phyloP scores from a whole-genome alignment of 805 yeast species.

The Cyberlindnera nakhonratchasimensis region DNA sequence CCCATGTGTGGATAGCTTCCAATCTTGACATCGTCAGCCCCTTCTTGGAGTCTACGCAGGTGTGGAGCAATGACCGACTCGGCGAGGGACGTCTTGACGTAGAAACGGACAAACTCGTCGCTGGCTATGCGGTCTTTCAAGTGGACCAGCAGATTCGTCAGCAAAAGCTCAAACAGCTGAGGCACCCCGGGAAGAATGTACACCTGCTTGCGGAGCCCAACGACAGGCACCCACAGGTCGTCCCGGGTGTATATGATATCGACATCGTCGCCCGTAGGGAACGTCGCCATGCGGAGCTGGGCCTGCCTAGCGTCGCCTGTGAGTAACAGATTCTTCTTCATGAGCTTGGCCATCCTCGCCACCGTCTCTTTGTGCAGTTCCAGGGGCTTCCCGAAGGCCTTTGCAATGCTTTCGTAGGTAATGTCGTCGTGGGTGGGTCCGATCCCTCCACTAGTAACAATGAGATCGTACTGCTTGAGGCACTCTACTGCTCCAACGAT shows the following conservation, averaged over 20 bases:
- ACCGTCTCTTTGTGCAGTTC: conserved; percentile 55
- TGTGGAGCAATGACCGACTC: conserved; percentile 72
- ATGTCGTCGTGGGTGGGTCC: conserved; percentile 93
- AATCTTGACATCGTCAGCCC: conserved; percentile 50
- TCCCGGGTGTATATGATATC: conserved; percentile 46
- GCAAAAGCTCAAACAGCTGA: conserved; percentile 55
- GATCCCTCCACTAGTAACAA: conserved; percentile 44
- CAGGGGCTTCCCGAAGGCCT: conserved; percentile 51
- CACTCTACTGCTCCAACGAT: conserved; percentile 50
- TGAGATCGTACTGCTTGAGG: conserved; percentile 57
- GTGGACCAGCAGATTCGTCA: conserved; percentile 41
- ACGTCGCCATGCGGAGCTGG: conserved; percentile 73
- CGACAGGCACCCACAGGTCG: conserved; percentile 81
- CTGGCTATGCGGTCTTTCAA: conserved; percentile 35
- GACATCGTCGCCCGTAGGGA: conserved; percentile 49
- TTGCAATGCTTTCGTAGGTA: conserved; percentile 73
- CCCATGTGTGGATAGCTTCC: conserved; percentile 85
- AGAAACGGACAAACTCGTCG: conserved; percentile 41
- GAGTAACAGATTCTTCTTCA: conserved; percentile 35
- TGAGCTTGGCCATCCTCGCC: conserved; percentile 51
- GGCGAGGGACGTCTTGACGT: conserved; percentile 54
- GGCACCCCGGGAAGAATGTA: conserved; percentile 86
- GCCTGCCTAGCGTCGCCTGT: conserved; percentile 49
- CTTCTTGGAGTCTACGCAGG: conserved; percentile 48
- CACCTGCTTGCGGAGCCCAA: conserved; percentile 59